Evolutionary conservation across 495 filamentous ascomycete genomes (phyloP), one percentile per base, ranked within the genome.

Genomic region (Penicillium pancosmium): DNA sequence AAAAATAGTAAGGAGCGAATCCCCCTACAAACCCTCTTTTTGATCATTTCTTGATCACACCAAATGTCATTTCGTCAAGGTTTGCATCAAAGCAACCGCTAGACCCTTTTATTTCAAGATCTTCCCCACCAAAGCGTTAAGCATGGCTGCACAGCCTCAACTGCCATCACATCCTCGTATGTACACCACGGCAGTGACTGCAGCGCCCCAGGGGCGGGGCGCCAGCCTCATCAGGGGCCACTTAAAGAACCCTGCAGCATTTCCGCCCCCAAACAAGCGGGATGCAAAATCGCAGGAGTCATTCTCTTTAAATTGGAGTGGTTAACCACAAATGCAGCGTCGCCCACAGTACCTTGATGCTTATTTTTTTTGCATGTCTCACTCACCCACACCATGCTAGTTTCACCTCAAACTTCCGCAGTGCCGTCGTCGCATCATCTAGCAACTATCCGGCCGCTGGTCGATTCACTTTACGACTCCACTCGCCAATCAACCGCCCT

Each of bases 391-490:
- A 57, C 38, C 48, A 57, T 54, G 50, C 56, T 47, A 36, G 41
- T 44, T 41, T 41, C 58, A 31, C 50, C 51, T 44, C 53, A 46
- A 58, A 52, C 56, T 59, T 56, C 51, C 50, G 60, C 36, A 61
- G 18, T 19, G 10, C 52, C 27, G 9, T 50, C 33, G 6, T 44
- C 23, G 4, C 51, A 58, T 2, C 52, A 62, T 38, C 40, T 57
- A 6, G 41, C 59, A 5, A 43, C 40, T 25, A 25, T 65, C 33
- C 56, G 56, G 12, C 62, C 57, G 16, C 35, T 68, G 19, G 54
- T 53, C 34, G 54, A 50, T 47, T 51, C 53, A 4, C 59, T 68
- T 19, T 62, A 68, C 23, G 53, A 62, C 38, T 62, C 56, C 48
- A 65, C 59, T 36, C 43, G 54, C 18, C 18, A 19, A 5, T 59